A percentile compares a stretch with the other conserved stretches of the same genome.
phyloP scores from a whole-genome alignment of 2,329 filamentous ascomycete genomes.

The Cordyceps cateniannulata region DNA sequence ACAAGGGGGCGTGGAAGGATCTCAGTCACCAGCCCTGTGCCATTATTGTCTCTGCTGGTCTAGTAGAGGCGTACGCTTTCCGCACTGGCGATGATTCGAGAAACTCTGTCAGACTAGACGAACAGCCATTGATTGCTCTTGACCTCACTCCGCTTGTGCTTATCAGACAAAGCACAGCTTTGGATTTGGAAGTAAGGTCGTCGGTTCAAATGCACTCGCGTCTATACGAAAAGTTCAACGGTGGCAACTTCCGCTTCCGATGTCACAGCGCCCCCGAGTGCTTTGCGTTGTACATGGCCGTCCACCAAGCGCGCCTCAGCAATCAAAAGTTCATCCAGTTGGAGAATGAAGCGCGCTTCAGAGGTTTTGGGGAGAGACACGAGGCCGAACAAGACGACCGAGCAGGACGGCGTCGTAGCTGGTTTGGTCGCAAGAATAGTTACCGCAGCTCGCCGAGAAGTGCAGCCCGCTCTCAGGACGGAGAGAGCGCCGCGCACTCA shows the following conservation, averaged over 20 bases:
- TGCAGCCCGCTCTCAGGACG: conserved; percentile 64
- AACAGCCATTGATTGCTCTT: conserved; percentile 54
- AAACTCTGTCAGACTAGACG: conserved; percentile 18
- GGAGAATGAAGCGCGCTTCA: conserved; percentile 62
- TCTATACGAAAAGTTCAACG: conserved; percentile 55
- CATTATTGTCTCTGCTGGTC: conserved; percentile 50
- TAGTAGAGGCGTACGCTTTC: conserved; percentile 51
- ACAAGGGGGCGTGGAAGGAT: conserved; percentile 55
- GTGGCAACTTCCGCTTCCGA: conserved; percentile 82
- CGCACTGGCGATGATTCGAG: conserved; percentile 22
- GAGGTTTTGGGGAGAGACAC: conserved; percentile 59
- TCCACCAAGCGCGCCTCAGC: conserved; percentile 84
- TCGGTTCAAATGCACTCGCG: conserved; percentile 68
- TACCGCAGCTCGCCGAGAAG: conserved; percentile 57
- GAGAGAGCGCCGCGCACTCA: conserved; percentile 57
- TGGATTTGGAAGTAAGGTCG: conserved; percentile 91
- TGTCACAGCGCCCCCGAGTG: conserved; percentile 72
- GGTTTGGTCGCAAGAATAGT: conserved; percentile 59
- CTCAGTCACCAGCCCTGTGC: conserved; percentile 45
- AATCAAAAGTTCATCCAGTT: conserved; percentile 79
- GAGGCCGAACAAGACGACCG: conserved; percentile 41
- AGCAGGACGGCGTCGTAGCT: conserved; percentile 44
- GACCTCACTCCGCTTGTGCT: conserved; percentile 89
- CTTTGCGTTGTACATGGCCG: conserved; percentile 72
- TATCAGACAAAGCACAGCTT: conserved; percentile 80